phyloP scores from a whole-genome alignment of 2,329 filamentous ascomycete genomes.

The Cryphonectria japonica region DNA sequence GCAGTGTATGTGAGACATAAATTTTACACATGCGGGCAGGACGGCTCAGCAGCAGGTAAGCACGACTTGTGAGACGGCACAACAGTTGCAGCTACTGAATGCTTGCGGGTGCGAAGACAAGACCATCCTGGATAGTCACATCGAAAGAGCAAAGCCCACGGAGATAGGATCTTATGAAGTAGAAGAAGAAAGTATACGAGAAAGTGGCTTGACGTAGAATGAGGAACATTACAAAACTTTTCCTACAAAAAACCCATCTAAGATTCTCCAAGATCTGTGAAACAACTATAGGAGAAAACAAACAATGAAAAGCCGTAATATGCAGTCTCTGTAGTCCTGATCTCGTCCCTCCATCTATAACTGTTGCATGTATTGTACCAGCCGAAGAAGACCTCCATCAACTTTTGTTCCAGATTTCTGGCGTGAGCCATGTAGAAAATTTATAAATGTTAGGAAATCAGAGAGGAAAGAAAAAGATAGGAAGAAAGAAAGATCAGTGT shows the following conservation, averaged over 20 bases:
- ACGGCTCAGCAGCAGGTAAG: conserved; percentile 1
- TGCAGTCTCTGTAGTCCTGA: background rate
- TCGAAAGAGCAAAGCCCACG: background rate
- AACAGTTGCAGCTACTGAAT: background rate
- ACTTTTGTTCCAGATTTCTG: background rate
- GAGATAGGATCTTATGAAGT: background rate
- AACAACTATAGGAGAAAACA: background rate
- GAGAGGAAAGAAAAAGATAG: background rate
- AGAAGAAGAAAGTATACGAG: background rate
- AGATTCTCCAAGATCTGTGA: background rate
- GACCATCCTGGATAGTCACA: background rate
- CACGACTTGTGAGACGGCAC: background rate
- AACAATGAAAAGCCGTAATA: background rate
- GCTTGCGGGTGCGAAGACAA: background rate
- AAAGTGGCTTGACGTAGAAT: background rate
- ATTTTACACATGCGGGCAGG: background rate
- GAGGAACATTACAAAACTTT: background rate
- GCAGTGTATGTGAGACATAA: background rate
- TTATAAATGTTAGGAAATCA: background rate
- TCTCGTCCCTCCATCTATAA: background rate
- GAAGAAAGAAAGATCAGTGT: background rate
- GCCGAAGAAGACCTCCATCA: background rate
- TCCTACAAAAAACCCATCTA: background rate
- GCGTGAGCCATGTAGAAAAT: background rate
- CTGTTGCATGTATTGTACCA: background rate